Conservation (phyloP, 306 rosid species). For the Pyrus pyrifolia region DNA sequence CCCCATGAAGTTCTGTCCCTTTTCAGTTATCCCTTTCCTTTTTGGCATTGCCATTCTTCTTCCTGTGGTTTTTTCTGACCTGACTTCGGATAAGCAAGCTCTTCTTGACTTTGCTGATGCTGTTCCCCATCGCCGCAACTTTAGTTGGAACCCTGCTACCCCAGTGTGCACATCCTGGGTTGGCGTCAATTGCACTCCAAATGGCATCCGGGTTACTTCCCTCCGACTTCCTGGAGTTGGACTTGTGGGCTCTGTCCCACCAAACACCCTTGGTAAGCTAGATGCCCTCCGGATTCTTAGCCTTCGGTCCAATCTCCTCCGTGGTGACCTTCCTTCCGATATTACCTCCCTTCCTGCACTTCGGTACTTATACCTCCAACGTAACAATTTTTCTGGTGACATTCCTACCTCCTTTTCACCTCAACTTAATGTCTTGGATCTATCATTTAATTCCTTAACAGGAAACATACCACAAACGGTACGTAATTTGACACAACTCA, state of each 20-base stretch:
- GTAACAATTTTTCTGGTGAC: constrained; percentile 74
- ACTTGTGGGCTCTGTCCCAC: constrained; percentile 64
- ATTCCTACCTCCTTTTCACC: constrained; percentile 63
- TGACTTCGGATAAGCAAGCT: constrained; percentile 62
- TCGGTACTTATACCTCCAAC: constrained; percentile 64
- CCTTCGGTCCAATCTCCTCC: constrained; percentile 77
- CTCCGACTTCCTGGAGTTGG: constrained; percentile 85
- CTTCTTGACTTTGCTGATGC: constrained; percentile 59
- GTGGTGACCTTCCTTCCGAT: constrained; percentile 63
- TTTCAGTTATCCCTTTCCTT: constrained; percentile 34
- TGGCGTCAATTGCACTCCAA: constrained; percentile 45
- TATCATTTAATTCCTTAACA: constrained; percentile 69
- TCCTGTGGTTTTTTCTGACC: constrained; percentile 49
- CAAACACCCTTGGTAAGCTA: constrained; percentile 70
- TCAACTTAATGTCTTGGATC: constrained; percentile 59
- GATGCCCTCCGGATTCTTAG: constrained; percentile 62
- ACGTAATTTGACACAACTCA: constrained; percentile 57
- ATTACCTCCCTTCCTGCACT: constrained; percentile 78
- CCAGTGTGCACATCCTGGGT: constrained; percentile 59
- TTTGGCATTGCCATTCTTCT: constrained; percentile 34
- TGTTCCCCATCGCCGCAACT: constrained; percentile 60
- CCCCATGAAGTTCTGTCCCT: constrained; percentile 50
- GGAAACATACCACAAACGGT: constrained; percentile 56
- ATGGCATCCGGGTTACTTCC: constrained; percentile 40
- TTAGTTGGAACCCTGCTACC: constrained; percentile 44